Conservation (phyloP, 75 land plant genomes). For the Pinus taeda region DNA sequence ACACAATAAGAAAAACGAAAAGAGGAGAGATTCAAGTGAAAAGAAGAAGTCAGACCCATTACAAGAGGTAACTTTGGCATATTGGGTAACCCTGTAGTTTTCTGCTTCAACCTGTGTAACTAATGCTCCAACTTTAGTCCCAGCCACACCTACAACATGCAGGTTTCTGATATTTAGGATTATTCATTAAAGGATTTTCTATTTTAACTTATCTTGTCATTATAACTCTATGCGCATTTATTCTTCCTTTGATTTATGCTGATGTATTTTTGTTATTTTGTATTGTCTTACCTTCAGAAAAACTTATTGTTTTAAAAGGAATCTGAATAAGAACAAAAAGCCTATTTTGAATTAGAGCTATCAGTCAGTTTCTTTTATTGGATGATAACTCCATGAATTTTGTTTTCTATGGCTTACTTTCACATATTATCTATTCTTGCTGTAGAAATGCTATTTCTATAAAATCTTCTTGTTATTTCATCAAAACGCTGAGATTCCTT, state of each 20-base stretch:
- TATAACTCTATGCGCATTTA: background rate
- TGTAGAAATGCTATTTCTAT: too few species aligned
- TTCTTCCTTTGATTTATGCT: background rate
- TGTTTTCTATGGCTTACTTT: background rate
- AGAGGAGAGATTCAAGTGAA: conserved; percentile 30
- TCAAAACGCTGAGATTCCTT: too few species aligned
- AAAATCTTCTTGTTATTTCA: too few species aligned
- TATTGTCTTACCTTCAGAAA: background rate
- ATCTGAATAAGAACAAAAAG: background rate
- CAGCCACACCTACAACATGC: background rate
- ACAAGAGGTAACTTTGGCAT: conserved; percentile 34
- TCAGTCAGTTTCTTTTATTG: background rate
- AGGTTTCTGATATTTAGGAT: background rate
- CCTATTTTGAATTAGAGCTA: background rate
- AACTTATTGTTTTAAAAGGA: background rate
- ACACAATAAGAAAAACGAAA: conserved; percentile 18
- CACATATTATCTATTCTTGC: too few species aligned
- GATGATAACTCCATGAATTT: background rate
- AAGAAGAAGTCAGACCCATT: conserved; percentile 41
- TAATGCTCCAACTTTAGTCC: background rate
- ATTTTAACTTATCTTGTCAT: background rate
- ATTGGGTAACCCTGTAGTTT: background rate
- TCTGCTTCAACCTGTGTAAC: too few species aligned
- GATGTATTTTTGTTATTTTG: background rate
- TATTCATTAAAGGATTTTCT: background rate